These are phyloP conservation scores for Rhodomyrtus tomentosa DNA, from an alignment of 345 rosid species.

Conservation along the genomic window DNA sequence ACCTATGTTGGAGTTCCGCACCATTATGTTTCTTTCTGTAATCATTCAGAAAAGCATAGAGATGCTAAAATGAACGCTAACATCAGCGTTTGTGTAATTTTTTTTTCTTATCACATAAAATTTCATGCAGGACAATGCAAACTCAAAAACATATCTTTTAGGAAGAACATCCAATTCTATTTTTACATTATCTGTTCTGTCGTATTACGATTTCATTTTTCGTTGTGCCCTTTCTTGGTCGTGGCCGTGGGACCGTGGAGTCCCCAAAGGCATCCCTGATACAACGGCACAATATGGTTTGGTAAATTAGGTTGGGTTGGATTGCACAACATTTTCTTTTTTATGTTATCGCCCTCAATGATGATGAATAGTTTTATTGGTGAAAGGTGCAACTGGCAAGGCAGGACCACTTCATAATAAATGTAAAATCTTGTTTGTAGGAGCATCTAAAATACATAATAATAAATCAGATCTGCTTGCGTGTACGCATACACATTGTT, in stretches of 20 bases:
- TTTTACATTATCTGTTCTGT: background rate
- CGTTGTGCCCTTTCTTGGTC: background rate
- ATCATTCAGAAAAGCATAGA: background rate
- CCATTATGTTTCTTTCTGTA: background rate
- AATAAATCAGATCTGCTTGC: background rate
- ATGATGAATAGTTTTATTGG: background rate
- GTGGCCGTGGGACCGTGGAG: background rate
- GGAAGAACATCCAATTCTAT: background rate
- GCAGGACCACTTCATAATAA: background rate
- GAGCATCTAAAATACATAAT: background rate
- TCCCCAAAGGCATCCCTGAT: background rate
- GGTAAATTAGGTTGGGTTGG: background rate
- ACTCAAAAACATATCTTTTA: background rate
- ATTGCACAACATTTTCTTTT: background rate
- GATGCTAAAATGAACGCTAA: background rate
- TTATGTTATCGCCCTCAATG: background rate
- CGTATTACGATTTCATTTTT: background rate
- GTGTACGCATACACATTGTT: background rate
- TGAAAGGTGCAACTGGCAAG: background rate
- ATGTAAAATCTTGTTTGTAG: background rate
- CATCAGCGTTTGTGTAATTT: background rate
- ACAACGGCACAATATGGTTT: background rate
- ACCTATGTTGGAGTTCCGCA: background rate
- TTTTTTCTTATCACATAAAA: background rate
- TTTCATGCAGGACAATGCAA: background rate